Evolutionary conservation across 164 flowering plant species (phyloP).

Genomic region (grape (Vitis vinifera)): DNA sequence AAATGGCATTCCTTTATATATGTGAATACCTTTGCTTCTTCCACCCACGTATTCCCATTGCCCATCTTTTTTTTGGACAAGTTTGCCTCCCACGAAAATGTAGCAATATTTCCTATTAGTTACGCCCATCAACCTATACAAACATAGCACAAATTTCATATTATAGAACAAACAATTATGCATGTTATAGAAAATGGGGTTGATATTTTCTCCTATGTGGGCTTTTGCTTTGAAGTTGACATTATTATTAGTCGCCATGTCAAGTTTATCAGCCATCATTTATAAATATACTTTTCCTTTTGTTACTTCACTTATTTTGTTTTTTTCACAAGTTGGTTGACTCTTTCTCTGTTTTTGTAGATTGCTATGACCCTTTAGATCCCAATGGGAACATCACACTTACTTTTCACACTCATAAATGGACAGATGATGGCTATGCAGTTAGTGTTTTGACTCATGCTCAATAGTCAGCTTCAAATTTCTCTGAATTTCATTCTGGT

Average conservation of each 20-base stretch:
- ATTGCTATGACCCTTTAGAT: slow-evolving; percentile 67
- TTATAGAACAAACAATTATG: no score
- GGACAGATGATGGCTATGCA: slow-evolving; percentile 45
- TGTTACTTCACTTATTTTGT: slow-evolving; percentile 4
- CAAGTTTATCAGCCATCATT: slow-evolving; percentile 32
- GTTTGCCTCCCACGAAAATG: no score
- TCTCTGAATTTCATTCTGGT: no score
- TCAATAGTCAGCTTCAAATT: no score
- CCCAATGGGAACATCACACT: slow-evolving; percentile 64
- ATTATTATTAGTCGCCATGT: slow-evolving; percentile 19
- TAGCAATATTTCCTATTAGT: no score
- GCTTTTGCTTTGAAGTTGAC: slow-evolving; percentile 3
- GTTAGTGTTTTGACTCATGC: slow-evolving; percentile 26
- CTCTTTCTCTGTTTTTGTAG: slow-evolving; percentile 25
- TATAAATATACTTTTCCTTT: background rate
- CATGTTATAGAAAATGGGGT: slow-evolving; percentile 20
- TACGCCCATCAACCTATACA: no score
- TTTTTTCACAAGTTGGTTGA: background rate
- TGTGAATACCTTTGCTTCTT: no score
- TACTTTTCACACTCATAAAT: slow-evolving; percentile 35
- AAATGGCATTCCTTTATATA: no score
- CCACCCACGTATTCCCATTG: no score
- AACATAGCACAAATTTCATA: no score
- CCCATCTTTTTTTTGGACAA: no score
- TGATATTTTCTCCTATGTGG: background rate